phyloP scores from a whole-genome alignment of 106 monocot species.

The Dactylorhiza incarnata region DNA sequence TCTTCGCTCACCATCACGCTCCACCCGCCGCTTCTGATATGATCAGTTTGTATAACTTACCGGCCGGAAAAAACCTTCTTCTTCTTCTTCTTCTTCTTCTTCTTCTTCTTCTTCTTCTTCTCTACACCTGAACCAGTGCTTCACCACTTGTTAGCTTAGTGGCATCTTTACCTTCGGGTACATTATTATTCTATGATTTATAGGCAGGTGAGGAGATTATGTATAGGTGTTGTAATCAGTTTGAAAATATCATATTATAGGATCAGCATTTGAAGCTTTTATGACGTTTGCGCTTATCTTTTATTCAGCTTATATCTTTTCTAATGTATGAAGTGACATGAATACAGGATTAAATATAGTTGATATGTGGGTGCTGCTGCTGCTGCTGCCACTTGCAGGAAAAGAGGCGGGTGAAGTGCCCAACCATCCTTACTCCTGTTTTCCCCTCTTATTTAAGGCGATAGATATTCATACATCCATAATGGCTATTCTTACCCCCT shows the following conservation, averaged over 20 bases:
- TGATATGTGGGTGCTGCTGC: background rate
- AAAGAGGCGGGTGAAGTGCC: background rate
- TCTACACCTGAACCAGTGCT: too few relatives aligned
- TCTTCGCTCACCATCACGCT: constrained; percentile 35
- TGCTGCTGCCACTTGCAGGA: background rate
- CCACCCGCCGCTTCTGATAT: background rate
- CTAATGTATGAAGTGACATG: background rate
- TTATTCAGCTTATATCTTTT: background rate
- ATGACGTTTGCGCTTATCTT: background rate
- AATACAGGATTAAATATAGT: background rate
- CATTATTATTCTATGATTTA: constrained; percentile 1
- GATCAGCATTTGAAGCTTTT: background rate
- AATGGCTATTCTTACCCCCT: too few relatives aligned
- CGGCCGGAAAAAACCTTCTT: background rate
- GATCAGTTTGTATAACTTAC: background rate
- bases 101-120: background rate
- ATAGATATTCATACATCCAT: too few relatives aligned
- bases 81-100: background rate
- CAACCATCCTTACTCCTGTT: background rate
- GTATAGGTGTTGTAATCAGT: background rate
- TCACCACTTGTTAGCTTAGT: background rate
- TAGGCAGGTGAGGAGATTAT: background rate
- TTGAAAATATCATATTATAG: background rate
- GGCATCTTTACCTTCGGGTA: background rate
- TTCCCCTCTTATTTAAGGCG: too few relatives aligned